Conservation (phyloP, 345 rosid genomes). For the Pugionium cornutum region DNA sequence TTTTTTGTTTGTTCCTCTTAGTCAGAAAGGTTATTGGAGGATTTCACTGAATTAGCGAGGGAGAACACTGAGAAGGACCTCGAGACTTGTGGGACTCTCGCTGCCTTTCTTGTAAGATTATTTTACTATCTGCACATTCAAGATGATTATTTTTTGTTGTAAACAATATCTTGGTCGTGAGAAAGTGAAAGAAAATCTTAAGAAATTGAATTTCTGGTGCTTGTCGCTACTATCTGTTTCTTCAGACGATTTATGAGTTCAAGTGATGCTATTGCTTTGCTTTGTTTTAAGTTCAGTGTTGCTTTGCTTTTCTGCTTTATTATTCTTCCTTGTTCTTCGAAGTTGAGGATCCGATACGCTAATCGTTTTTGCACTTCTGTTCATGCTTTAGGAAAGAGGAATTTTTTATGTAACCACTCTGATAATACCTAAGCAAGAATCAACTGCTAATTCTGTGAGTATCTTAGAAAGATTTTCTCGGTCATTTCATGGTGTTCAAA, state of each 20-base stretch:
- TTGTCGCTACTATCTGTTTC: not conserved
- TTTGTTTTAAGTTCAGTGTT: not conserved
- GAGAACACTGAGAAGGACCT: slow-evolving; percentile 85
- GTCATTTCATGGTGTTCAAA: slow-evolving; percentile 24
- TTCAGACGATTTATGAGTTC: not conserved
- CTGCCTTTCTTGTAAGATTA: slow-evolving; percentile 74
- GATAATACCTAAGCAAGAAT: slow-evolving; percentile 90
- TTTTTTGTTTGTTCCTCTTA: slow-evolving; percentile 30
- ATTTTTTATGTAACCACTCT: slow-evolving; percentile 80
- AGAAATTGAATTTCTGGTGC: not conserved
- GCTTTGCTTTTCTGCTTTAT: slow-evolving; percentile 1
- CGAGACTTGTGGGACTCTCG: slow-evolving; percentile 89
- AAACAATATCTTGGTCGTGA: not conserved
- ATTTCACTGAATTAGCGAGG: slow-evolving; percentile 81
- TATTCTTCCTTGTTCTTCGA: not conserved
- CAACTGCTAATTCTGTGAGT: slow-evolving; percentile 83
- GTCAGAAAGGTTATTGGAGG: slow-evolving; percentile 75
- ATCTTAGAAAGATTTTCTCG: slow-evolving; percentile 27
- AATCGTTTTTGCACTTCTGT: not conserved
- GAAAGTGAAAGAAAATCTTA: too few species aligned
- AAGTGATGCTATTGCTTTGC: slow-evolving; percentile 8
- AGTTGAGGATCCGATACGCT: not conserved
- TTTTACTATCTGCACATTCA: slow-evolving; percentile 8
- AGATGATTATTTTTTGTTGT: slow-evolving; percentile 2
- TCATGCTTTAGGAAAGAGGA: slow-evolving; percentile 57